phyloP scores from a whole-genome alignment of 257 asterid species.

The Schizonepeta tenuifolia region DNA sequence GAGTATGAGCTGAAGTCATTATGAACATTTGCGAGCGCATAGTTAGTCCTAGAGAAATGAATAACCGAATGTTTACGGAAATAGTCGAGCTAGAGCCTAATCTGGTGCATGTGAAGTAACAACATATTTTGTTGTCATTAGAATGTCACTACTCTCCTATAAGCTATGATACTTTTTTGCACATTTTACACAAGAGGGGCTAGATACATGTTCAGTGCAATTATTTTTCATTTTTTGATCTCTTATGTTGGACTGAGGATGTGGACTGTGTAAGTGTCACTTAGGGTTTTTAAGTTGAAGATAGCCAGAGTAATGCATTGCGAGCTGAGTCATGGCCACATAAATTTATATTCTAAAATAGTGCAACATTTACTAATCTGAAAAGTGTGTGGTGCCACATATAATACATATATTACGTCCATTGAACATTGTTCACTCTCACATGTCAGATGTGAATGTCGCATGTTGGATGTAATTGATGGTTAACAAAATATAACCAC shows the following conservation, averaged over 20 bases:
- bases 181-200: not conserved
- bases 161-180: slow-evolving; percentile 9
- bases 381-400: not conserved
- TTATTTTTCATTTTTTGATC: not conserved
- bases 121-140: not conserved
- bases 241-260: not conserved
- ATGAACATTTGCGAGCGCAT: not conserved
- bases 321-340: not conserved
- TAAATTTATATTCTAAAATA: not conserved
- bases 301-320: not conserved
- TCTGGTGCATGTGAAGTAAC: not conserved
- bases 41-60: not conserved
- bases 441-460: slow-evolving; percentile 14
- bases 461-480: not conserved
- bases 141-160: not conserved
- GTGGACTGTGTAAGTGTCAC: not conserved
- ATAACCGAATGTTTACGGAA: not conserved
- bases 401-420: not conserved
- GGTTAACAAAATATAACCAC: not conserved
- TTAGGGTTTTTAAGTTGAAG: not conserved
- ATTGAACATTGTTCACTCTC: slow-evolving; percentile 2
- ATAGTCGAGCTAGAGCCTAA: not conserved
- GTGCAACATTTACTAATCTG: not conserved
- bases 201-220: not conserved
- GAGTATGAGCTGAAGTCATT: slow-evolving; percentile 2